phyloP scores from a whole-genome alignment of 2,329 filamentous ascomycete species.

The Huntiella moniliformis region DNA sequence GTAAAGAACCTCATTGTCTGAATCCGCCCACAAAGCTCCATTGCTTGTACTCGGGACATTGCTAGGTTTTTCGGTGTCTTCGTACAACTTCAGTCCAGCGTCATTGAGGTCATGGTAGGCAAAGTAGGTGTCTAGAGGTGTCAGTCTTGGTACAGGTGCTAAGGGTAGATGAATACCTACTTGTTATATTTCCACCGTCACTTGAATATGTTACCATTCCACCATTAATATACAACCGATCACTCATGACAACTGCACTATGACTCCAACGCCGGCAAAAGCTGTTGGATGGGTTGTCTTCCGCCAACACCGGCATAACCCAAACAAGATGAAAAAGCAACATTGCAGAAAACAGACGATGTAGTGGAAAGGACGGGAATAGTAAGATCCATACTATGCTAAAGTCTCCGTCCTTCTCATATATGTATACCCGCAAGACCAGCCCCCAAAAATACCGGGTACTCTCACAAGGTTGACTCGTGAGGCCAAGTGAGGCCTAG shows the following conservation, averaged over 20 bases:
- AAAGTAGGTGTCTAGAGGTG: constrained; percentile 18
- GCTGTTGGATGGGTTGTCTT: neutral
- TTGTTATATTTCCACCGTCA: too few relatives aligned
- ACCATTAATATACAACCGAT: too few relatives aligned
- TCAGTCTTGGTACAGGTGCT: neutral
- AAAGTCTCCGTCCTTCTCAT: too few relatives aligned
- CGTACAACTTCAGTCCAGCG: constrained; percentile 29
- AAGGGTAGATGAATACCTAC: too few relatives aligned
- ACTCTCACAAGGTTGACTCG: neutral
- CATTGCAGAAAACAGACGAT: neutral
- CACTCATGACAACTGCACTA: too few relatives aligned
- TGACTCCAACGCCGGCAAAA: constrained; percentile 1
- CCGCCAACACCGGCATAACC: neutral
- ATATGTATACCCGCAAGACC: neutral
- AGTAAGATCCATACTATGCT: too few relatives aligned
- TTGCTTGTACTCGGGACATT: too few relatives aligned
- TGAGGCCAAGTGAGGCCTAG: too few relatives aligned
- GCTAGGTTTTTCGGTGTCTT: constrained; percentile 33
- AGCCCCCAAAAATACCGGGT: neutral
- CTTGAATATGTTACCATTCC: too few relatives aligned
- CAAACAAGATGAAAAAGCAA: neutral
- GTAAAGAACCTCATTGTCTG: constrained; percentile 43
- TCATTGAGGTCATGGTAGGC: constrained; percentile 37
- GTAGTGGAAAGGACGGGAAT: too few relatives aligned
- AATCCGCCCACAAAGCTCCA: too few relatives aligned